Evolutionary conservation across 768 basidiomycete genomes (phyloP).

Genomic region (Calocybe gangraenosa): DNA sequence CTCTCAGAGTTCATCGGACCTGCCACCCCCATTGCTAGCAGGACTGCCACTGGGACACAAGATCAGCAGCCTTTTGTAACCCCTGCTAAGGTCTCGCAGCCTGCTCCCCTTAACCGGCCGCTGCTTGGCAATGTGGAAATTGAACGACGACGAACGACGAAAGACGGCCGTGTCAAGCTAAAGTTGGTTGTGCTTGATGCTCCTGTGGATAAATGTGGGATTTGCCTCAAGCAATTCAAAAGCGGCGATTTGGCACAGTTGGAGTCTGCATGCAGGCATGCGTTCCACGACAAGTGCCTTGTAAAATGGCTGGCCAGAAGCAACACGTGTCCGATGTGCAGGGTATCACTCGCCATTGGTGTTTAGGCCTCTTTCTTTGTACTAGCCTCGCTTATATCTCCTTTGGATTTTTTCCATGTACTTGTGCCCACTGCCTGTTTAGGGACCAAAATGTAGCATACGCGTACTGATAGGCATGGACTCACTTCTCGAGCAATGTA

Average conservation of each 20-base stretch:
- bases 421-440: too few species aligned
- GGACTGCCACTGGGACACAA: conserved; percentile 2
- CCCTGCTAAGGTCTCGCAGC: neutral
- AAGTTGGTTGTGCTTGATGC: conserved; percentile 63
- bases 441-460: too few species aligned
- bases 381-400: too few species aligned
- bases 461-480: too few species aligned
- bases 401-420: too few species aligned
- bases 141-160: conserved; percentile 51
- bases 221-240: conserved; percentile 71
- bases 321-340: conserved; percentile 64
- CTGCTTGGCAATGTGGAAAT: conserved; percentile 49
- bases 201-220: conserved; percentile 65
- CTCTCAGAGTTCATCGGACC: conserved; percentile 63
- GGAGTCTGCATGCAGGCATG: conserved; percentile 57
- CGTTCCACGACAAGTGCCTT: conserved; percentile 64
- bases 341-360: conserved; percentile 36
- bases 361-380: conserved; percentile 7
- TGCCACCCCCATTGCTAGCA: conserved; percentile 21
- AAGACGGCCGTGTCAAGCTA: conserved; percentile 66
- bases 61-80: conserved; percentile 3
- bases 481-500: too few species aligned
- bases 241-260: conserved; percentile 51
- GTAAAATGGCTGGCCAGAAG: conserved; percentile 57
- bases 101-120: conserved; percentile 20